phyloP scores from a whole-genome alignment of 2,329 filamentous ascomycete species.

The Moelleriella libera region DNA sequence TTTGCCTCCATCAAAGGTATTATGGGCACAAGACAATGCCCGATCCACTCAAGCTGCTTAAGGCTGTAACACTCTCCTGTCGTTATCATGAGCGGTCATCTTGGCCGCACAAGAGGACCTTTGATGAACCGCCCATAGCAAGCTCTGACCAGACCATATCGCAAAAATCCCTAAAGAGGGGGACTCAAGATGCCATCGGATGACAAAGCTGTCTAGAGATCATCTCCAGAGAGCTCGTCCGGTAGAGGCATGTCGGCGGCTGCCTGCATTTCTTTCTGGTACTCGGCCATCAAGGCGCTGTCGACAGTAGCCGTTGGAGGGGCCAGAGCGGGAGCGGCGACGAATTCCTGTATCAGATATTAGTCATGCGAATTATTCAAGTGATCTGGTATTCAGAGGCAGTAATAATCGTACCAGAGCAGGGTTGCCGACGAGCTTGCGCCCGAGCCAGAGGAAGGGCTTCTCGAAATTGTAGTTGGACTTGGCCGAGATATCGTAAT shows the following conservation, averaged over 20 bases:
- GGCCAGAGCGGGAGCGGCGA: conserved; percentile 86
- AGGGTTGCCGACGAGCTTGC: conserved; percentile 95
- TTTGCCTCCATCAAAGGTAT: no score
- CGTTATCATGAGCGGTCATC: no score
- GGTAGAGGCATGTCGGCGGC: conserved; percentile 78
- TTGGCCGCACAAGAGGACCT: no score
- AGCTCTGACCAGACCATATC: no score
- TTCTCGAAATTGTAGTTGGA: conserved; percentile 99
- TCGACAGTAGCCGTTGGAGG: conserved; percentile 88
- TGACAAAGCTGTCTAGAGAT: conserved; percentile 33
- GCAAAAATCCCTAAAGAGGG: no score
- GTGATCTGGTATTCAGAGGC: not conserved
- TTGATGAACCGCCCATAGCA: no score
- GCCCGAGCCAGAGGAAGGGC: conserved; percentile 97
- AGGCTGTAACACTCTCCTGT: no score
- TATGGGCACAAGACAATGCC: no score
- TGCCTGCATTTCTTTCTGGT: conserved; percentile 76
- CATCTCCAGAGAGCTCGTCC: conserved; percentile 77
- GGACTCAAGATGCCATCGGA: not conserved
- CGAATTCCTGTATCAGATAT: conserved; percentile 59
- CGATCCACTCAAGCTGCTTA: no score
- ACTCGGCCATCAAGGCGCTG: conserved; percentile 64
- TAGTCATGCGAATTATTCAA: conserved; percentile 17
- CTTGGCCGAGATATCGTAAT: conserved; percentile 99
- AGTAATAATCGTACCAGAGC: conserved; percentile 8